Base-by-base conservation (phyloP, 2,329 filamentous ascomycete species). In the Verticillium dahliae region DNA sequence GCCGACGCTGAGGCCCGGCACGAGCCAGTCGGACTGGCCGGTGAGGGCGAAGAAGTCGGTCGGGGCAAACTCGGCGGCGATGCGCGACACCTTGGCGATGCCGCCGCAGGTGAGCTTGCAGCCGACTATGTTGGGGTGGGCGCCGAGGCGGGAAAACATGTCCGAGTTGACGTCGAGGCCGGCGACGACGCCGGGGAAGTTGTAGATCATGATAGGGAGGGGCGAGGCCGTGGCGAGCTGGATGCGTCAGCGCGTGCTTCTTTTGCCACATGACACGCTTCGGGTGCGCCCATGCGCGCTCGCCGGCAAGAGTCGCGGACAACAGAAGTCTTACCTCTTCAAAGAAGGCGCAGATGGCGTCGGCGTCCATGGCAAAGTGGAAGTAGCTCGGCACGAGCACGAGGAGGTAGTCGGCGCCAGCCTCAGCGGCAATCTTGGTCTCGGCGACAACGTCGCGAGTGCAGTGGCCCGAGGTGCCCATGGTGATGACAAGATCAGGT, bases 91-190 rank as follows among this genome's bases (percentile, higher is more conserved):
- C 74, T 91, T 91, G 62, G 86, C 89, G 37, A 90, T 89, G 66
- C 85, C 87, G n/a, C 88, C 89, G 69, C 89, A 91, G 2, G 88
- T 91, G 61, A 90, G 76, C 76, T 91, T 91, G 59, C 87, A 85
- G 35, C 87, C 88, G 58, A 89, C 84, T 66, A 91, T 88, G 66
- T 89, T 90, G 52, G 79, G 74, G 69, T 88, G 84, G 62, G 79
- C 73, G 13, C 82, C 81, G 4, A 90, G 76, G 0, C 76, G 74
- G 2, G 81, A 76, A 65, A 91, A 85, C 67, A 84, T 81, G 64
- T 90, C 87, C 0, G 85, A 89, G 69, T 86, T 84, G 55, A 91
- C 78, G 67, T 91, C 88, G 10, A 90, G 77, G 4, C 89, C 88
- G 13, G 86, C 82, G 31, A 82, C 85, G 4, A 89, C 87, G 5